A percentile compares a stretch with the other conserved stretches of the same genome.
Conservation (phyloP, 2,329 filamentous ascomycete species). For the Colletotrichum scovillei region DNA sequence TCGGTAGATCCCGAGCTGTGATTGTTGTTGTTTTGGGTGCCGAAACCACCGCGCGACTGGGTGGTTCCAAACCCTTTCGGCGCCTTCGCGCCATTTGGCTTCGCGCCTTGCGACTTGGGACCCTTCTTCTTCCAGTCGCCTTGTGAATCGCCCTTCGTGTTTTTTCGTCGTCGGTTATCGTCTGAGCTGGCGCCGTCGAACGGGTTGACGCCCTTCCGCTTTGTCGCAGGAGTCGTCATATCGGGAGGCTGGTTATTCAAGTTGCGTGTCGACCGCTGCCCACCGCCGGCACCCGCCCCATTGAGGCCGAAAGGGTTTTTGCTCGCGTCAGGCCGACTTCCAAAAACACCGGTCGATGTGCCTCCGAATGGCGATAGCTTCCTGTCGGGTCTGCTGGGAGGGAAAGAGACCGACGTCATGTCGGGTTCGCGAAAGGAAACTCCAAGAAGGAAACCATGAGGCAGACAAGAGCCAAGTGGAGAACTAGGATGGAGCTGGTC, state of each 20-base stretch:
- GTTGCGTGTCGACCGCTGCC: constrained; percentile 42
- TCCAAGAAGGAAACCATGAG: constrained; percentile 23
- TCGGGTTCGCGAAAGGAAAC: constrained; percentile 23
- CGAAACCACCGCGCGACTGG: constrained; percentile 30
- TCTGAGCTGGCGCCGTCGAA: constrained; percentile 40
- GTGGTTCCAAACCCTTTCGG: constrained; percentile 22
- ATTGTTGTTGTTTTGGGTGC: constrained; percentile 16
- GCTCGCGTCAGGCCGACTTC: not conserved
- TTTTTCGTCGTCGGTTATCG: constrained; percentile 35
- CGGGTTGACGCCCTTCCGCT: constrained; percentile 39
- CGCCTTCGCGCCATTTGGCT: constrained; percentile 29
- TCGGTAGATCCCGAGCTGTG: constrained; percentile 9
- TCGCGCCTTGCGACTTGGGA: constrained; percentile 13
- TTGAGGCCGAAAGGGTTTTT: constrained; percentile 44
- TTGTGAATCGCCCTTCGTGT: constrained; percentile 37
- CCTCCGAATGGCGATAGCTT: constrained; percentile 11
- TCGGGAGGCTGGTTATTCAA: constrained; percentile 40
- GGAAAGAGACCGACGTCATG: constrained; percentile 35
- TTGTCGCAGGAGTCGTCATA: constrained; percentile 42
- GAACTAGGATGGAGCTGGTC: constrained; percentile 34
- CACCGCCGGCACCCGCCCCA: constrained; percentile 43
- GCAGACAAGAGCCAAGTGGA: constrained; percentile 29
- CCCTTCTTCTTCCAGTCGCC: constrained; percentile 39
- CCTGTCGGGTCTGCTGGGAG: constrained; percentile 30
- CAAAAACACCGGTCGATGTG: constrained; percentile 25